Base-by-base conservation (phyloP, 768 basidiomycete species). In the Kwoniella newhampshirensis region DNA sequence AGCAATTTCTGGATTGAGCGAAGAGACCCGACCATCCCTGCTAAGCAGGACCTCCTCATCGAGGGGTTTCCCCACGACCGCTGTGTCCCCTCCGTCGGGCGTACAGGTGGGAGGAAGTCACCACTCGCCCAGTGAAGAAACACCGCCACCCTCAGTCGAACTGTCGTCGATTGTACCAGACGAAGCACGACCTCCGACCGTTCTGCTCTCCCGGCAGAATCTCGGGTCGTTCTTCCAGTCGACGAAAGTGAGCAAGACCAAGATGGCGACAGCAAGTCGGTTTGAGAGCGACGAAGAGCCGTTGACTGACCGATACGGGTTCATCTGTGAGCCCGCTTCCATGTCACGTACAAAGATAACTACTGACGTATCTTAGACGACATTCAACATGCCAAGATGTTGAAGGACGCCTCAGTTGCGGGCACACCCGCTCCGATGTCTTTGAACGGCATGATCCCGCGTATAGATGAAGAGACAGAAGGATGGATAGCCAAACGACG, bases 251-350 rank as follows among this genome's bases (percentile, higher is more conserved):
- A 42, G 37, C 1, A 52, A 46, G 47, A 57, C 35, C 17, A 66
- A 67, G 47, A 12, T 67, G 36, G 11, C 32, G 4, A 63, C 62
- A 1, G 71, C 75, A 3, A 70, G 62, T 27, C 40, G 70, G 41
- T 76, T 74, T 50, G 61, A 71, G 12, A 60, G 63, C 12, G 59
- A 45, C 12, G 70, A 72, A 4, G 56, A 60, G 21, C 73, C 75
- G 12, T 54, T 74, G 41, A 74, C 73, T 1, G 75, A 76, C 49
- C 60, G 73, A 27, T 76, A 73, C 53, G 75, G 75, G 3, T 76
- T 76, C 48, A 74, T 76, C 20, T 76, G 72, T 70, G 60, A 64
- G 70, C 60, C n/a, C n/a, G 17, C 9, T 36, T 17, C 50, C 11
- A 7, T 17, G n/a, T n/a, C n/a, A n/a, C n/a, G n/a, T n/a, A n/a